A percentile compares a stretch with the other conserved stretches of the same genome.
phyloP scores from a whole-genome alignment of 1,139 yeast species.

The Diutina siamensis region DNA sequence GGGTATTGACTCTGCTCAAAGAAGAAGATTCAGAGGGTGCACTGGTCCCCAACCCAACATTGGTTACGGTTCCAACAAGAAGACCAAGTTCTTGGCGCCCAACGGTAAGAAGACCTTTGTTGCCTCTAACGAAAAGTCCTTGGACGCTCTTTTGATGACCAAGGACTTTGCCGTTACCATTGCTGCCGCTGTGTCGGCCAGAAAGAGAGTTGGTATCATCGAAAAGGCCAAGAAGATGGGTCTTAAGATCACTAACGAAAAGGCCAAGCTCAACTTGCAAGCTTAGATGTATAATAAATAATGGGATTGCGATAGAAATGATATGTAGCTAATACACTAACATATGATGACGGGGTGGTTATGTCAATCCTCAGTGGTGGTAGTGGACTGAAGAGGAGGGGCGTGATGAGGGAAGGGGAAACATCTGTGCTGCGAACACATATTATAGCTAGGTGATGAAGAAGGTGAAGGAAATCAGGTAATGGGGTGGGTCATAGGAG shows the following conservation, averaged over 20 bases:
- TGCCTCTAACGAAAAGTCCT: conserved; percentile 86
- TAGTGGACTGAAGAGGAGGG: no score
- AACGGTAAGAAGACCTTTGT: conserved; percentile 97
- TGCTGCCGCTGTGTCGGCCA: conserved; percentile 96
- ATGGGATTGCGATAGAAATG: conserved; percentile 3
- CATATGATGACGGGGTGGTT: no score
- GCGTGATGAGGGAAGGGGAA: no score
- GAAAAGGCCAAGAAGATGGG: conserved; percentile 98
- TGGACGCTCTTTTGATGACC: conserved; percentile 91
- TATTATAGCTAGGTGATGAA: no score
- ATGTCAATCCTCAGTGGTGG: no score
- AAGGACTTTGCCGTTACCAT: conserved; percentile 99
- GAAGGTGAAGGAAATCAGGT: no score
- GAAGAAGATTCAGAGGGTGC: conserved; percentile 98
- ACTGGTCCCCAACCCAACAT: conserved; percentile 98
- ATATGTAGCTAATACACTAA: not conserved
- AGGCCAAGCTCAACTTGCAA: conserved; percentile 97
- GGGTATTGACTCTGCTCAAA: conserved; percentile 99
- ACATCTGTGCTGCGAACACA: no score
- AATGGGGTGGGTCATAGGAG: no score
- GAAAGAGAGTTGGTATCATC: conserved; percentile 94
- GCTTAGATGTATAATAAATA: conserved; percentile 39
- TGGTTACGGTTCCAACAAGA: conserved; percentile 99
- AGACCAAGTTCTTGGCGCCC: conserved; percentile 91
- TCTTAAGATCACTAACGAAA: conserved; percentile 97